A percentile compares a stretch with the other conserved stretches of the same genome.
Evolutionary conservation across 371 early-diverging fungal genomes (phyloP).

Genomic region (Batrachochytrium dendrobatidis): DNA sequence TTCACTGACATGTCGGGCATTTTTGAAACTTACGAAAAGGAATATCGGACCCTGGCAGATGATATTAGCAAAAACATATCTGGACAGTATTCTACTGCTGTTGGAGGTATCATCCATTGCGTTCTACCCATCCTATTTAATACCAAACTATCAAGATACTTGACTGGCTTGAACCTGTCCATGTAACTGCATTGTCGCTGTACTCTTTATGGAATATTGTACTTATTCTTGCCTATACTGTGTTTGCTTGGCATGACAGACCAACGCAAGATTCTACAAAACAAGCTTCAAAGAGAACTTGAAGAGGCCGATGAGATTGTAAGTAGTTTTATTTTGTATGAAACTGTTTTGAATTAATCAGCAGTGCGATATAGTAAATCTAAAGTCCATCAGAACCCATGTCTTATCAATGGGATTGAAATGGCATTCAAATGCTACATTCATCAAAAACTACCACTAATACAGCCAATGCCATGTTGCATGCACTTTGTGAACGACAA

Average conservation of each 20-base stretch:
- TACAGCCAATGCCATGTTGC: no score
- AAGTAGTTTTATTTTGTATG: conserved; percentile 21
- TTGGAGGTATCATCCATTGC: conserved; percentile 7
- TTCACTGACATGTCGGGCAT: conserved; percentile 26
- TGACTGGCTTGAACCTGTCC: background rate
- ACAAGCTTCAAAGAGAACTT: conserved; percentile 73
- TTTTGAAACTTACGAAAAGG: conserved; percentile 82
- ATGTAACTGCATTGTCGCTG: no score
- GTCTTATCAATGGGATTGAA: no score
- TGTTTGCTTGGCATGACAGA: conserved; percentile 36
- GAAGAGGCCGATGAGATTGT: conserved; percentile 91
- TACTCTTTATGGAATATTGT: no score
- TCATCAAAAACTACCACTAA: background rate
- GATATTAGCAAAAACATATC: conserved; percentile 45
- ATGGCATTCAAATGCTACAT: background rate
- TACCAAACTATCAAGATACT: background rate
- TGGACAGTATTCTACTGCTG: conserved; percentile 38
- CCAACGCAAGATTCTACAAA: conserved; percentile 59
- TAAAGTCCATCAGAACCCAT: no score
- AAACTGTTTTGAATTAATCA: no score
- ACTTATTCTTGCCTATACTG: no score
- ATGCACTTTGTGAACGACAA: no score
- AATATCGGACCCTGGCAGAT: conserved; percentile 58
- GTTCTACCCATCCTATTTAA: background rate
- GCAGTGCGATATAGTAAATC: no score